phyloP scores from a whole-genome alignment of 2,329 filamentous ascomycete species.

The Graphiopsis chlorocephala region DNA sequence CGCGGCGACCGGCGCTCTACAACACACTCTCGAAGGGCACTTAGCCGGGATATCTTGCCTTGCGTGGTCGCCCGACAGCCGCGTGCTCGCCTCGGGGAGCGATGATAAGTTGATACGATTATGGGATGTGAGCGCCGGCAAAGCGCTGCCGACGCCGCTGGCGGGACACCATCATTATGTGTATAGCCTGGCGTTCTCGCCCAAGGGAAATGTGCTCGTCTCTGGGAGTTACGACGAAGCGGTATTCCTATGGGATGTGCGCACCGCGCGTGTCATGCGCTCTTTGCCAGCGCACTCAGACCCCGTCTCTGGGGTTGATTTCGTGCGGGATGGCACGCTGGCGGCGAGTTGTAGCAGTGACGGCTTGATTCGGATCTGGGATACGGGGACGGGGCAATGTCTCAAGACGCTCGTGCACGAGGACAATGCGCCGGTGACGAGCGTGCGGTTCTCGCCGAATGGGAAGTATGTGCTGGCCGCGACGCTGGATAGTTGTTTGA shows the following conservation, averaged over 20 bases:
- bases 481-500: constrained; percentile 83
- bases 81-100: constrained; percentile 82
- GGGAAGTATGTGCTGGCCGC: constrained; percentile 90
- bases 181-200: constrained; percentile 91
- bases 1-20: constrained; percentile 69
- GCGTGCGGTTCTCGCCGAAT: constrained; percentile 90
- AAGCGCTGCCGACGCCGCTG: constrained; percentile 60
- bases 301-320: constrained; percentile 89
- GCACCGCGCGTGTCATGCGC: constrained; percentile 82
- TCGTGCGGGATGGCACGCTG: constrained; percentile 86
- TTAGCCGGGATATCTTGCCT: constrained; percentile 88
- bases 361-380: constrained; percentile 91
- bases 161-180: constrained; percentile 95
- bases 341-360: constrained; percentile 90
- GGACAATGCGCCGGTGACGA: constrained; percentile 86
- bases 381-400: constrained; percentile 91
- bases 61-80: constrained; percentile 89
- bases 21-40: constrained; percentile 89
- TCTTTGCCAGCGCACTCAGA: constrained; percentile 92
- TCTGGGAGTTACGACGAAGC: constrained; percentile 97
- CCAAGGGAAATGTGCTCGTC: constrained; percentile 94
- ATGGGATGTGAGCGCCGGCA: constrained; percentile 70
- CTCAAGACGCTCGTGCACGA: constrained; percentile 93
- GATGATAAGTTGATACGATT: constrained; percentile 95
- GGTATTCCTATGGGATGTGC: constrained; percentile 93